Evolutionary conservation across 2,329 filamentous ascomycete genomes (phyloP), one percentile per base, ranked within the genome.

Genomic region (Leptographium wingfieldii): DNA sequence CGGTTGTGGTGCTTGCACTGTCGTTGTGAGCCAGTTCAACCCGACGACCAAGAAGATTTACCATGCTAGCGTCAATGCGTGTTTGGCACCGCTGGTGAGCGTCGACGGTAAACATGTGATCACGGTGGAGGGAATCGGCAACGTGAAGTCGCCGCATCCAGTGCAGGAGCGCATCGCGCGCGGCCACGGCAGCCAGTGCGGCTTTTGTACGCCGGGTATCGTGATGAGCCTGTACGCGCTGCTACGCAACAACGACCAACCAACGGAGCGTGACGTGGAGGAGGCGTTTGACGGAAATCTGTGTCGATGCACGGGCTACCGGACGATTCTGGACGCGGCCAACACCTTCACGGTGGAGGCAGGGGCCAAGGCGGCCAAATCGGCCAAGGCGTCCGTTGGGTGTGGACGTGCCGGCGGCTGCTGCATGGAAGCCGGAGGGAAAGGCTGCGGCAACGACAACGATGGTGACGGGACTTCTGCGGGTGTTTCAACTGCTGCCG

Each of bases 91-190:
- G 7, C 80, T 99, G 55, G 88, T 91, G 65, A 95, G 91, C 68
- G 82, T 97, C 52, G 94, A 97, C 71, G 94, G 94, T 53, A 99
- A 99, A 72, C 94, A 99, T 80, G 90, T 97, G 68, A 92, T 99
- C 69, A 99, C 94, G 3, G 86, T 99, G 49, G 94, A 99, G 73
- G 94, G 94, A 7, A 96, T 99, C 67, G 94, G 94, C 12, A 89
- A 87, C 70, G 85, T 89, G 33, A 87, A 94, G 71, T 83, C 80
- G 51, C 94, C 94, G 5, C 94, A 99, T 75, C 89, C 92, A 2
- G 79, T 87, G 3, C 94, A 97, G 71, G 91, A 97, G 74, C 82
- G 94, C 55, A 88, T 99, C 67, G 92, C 94, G 22, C 88, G 88
- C 73, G 83, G 87, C 38, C 94, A 96, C 74, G 94, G 94, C 56